Conservation (phyloP, 108 stramenopile species). For the Schizochytrium sp. region DNA sequence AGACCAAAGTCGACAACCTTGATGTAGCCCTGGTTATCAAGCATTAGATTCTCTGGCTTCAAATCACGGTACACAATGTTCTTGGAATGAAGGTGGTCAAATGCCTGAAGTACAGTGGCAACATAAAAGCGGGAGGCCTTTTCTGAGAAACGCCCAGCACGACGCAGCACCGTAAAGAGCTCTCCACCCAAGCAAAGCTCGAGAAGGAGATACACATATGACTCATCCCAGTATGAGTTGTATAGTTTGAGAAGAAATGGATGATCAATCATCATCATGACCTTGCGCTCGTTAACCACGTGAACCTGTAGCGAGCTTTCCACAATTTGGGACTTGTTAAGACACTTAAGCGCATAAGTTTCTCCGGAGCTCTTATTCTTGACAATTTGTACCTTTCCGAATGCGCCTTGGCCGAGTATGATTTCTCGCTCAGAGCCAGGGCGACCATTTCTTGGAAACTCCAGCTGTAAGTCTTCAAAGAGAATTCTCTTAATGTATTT, state of each 20-base stretch:
- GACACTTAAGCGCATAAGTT: slow-evolving; percentile 59
- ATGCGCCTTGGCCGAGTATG: slow-evolving; percentile 64
- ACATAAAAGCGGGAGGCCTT: slow-evolving; percentile 74
- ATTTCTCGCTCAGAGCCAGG: slow-evolving; percentile 51
- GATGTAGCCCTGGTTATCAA: slow-evolving; percentile 77
- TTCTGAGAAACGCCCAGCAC: slow-evolving; percentile 76
- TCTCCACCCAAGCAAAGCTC: slow-evolving; percentile 81
- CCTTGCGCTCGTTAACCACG: slow-evolving; percentile 81
- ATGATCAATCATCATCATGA: slow-evolving; percentile 76
- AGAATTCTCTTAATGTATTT: slow-evolving; percentile 34
- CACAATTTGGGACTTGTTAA: slow-evolving; percentile 1
- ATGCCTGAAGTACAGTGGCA: slow-evolving; percentile 78
- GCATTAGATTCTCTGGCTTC: slow-evolving; percentile 83
- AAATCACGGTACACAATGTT: slow-evolving; percentile 82
- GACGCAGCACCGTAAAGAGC: slow-evolving; percentile 75
- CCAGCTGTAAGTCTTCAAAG: slow-evolving; percentile 53
- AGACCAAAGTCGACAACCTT: slow-evolving; percentile 83
- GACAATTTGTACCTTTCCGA: slow-evolving; percentile 59
- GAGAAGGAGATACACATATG: slow-evolving; percentile 75
- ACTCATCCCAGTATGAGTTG: slow-evolving; percentile 73
- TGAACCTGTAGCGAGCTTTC: slow-evolving; percentile 91
- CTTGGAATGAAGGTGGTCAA: slow-evolving; percentile 77
- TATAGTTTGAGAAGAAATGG: slow-evolving; percentile 79
- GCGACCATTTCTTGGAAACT: slow-evolving; percentile 11
- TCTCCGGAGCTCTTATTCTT: not conserved